phyloP scores from a whole-genome alignment of 2,329 filamentous ascomycete species.

The Aureobasidium melanogenum region DNA sequence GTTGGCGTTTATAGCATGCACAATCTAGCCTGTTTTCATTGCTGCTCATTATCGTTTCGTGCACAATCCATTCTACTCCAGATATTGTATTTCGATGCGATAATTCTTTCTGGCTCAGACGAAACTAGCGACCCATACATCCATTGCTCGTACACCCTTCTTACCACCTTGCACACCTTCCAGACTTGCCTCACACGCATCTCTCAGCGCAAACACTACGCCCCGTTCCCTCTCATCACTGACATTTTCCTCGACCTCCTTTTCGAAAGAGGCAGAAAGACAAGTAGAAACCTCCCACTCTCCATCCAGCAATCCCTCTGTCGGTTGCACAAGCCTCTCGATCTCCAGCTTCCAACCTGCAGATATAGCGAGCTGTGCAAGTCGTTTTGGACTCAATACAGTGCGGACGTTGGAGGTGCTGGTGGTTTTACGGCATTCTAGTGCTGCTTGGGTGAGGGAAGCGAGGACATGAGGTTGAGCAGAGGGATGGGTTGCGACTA shows the following conservation, averaged over 20 bases:
- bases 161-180: background rate
- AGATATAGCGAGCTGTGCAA: conserved; percentile 29
- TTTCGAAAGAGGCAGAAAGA: background rate
- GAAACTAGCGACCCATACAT: conserved; percentile 5
- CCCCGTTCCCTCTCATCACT: background rate
- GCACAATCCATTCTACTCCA: too few species aligned
- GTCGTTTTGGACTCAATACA: conserved; percentile 33
- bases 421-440: conserved; percentile 18
- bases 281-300: conserved; percentile 36
- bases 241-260: background rate
- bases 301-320: conserved; percentile 34
- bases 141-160: background rate
- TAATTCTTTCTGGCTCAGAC: too few species aligned
- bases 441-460: conserved; percentile 38
- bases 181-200: conserved; percentile 4
- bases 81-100: too few species aligned
- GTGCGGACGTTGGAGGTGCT: conserved; percentile 41
- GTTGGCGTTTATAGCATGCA: background rate
- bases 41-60: too few species aligned
- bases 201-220: background rate
- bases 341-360: conserved; percentile 31
- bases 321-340: conserved; percentile 30
- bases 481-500: conserved; percentile 31
- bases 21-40: too few species aligned
- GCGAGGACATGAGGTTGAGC: conserved; percentile 44